Base-by-base conservation (phyloP, 2,329 filamentous ascomycete genomes). In the Drechslerella coelobrocha region DNA sequence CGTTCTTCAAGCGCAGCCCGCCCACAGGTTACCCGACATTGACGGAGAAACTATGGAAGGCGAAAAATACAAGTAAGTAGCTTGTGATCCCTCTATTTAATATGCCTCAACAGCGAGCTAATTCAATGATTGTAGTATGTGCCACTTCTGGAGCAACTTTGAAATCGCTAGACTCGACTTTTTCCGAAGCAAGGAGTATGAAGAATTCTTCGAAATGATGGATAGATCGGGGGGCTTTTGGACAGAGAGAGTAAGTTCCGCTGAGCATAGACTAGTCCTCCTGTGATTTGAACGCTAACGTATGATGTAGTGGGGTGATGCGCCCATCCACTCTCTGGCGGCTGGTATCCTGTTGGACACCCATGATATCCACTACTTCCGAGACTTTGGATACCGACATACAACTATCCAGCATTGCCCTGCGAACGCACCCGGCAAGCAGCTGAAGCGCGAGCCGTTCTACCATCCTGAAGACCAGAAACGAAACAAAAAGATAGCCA, bases 101-200 rank as follows among this genome's bases (percentile, higher is more conserved):
- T 19, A 31, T 24, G 31, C 8, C 14, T n/a, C 14, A 52, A 45
- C 19, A 27, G 17, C 1, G 8, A 27, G 31, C 66, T 71, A 60
- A 71, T 53, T 17, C 4, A 19, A 7, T 7, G 17, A 2, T 52
- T 50, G 4, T 27, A 71, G 66, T 82, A 99, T 99, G 94, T 99
- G 94, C 79, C 94, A 99, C 82, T 99, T 97, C 83, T 99, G 94
- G 94, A 96, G 92, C 79, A 99, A 99, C 79, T 99, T 99, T 75
- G 94, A 99, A 80, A 99, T 99, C 81, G 94, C 94, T 12, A 87
- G 88, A 68, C 85, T 99, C 72, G 89, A 91, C 81, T 99, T 92
- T 87, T 97, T 97, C 85, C 87, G 94, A 75, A 97, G 92, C 82
- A 93, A 96, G 81, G 90, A 92, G 78, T 99, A 99, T 78, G 89